Percentiles rank a stretch among this genome's conserved stretches.
Conservation (phyloP, 192 early-diverging fungal species). For the Endogone sp. region DNA sequence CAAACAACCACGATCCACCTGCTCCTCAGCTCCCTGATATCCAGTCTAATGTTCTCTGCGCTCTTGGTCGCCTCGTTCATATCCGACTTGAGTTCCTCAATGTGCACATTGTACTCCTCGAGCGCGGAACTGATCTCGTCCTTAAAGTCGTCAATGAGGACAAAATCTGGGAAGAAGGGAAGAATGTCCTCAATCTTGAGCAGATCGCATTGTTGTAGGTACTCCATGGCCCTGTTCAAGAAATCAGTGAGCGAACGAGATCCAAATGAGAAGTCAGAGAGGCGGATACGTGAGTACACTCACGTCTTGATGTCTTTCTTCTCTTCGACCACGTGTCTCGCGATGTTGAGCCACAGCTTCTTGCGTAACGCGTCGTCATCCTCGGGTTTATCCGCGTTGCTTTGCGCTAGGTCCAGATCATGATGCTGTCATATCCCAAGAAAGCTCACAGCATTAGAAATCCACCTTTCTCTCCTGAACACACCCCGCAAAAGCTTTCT, state of each 20-base stretch:
- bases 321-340: conserved; percentile 82
- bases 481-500: not conserved
- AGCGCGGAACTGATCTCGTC: conserved; percentile 90
- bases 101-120: conserved; percentile 89
- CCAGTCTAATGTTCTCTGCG: conserved; percentile 88
- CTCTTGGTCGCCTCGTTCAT: conserved; percentile 96
- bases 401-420: conserved; percentile 86
- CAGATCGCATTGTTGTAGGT: conserved; percentile 74
- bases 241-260: conserved; percentile 2
- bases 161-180: conserved; percentile 96
- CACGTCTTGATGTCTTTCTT: conserved; percentile 81
- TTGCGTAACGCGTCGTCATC: conserved; percentile 79
- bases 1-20: conserved; percentile 47
- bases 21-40: conserved; percentile 83
- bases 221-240: conserved; percentile 69
- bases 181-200: conserved; percentile 95
- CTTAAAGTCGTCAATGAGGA: conserved; percentile 96
- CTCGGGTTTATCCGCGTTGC: conserved; percentile 90
- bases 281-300: conserved; percentile 5
- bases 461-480: not conserved
- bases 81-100: conserved; percentile 81
- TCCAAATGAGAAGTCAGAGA: not conserved
- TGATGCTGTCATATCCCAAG: conserved; percentile 60
- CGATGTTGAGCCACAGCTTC: conserved; percentile 93
- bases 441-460: not conserved